Percentiles rank a stretch among this genome's conserved stretches.
Conservation (phyloP, 177 flowering plant genomes). For the Vitis hybrid region DNA sequence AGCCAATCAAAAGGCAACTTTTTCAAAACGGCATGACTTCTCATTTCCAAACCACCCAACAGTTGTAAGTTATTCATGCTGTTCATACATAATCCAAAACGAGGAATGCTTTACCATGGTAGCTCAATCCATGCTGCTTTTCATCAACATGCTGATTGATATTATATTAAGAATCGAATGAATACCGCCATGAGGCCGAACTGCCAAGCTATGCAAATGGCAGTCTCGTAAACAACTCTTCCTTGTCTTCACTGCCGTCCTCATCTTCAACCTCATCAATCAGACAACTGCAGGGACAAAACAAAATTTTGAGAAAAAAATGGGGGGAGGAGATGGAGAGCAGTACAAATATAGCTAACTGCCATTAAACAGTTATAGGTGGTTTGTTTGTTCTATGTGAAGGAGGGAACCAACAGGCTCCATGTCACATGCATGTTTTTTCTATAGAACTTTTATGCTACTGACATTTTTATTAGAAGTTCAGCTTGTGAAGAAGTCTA, state of each 20-base stretch:
- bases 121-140: too few species aligned
- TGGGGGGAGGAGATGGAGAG: not conserved
- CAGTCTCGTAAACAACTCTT: conserved; percentile 15
- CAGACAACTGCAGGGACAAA: not conserved
- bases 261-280: not conserved
- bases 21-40: too few species aligned
- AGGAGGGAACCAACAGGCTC: not conserved
- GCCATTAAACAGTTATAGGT: not conserved
- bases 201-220: not conserved
- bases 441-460: not conserved
- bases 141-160: too few species aligned
- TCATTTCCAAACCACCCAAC: too few species aligned
- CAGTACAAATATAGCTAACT: not conserved
- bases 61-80: too few species aligned
- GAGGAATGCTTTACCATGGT: too few species aligned
- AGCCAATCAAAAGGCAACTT: too few species aligned
- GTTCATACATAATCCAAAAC: too few species aligned
- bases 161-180: too few species aligned
- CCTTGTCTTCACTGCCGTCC: conserved; percentile 13
- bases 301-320: not conserved
- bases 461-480: not conserved
- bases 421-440: not conserved
- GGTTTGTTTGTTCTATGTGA: not conserved
- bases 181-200: not conserved
- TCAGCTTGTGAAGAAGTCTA: not conserved